Evolutionary conservation across 73 alveolate genomes (phyloP), one percentile per base, ranked within the genome.

Genomic region (Paramecium caudatum): DNA sequence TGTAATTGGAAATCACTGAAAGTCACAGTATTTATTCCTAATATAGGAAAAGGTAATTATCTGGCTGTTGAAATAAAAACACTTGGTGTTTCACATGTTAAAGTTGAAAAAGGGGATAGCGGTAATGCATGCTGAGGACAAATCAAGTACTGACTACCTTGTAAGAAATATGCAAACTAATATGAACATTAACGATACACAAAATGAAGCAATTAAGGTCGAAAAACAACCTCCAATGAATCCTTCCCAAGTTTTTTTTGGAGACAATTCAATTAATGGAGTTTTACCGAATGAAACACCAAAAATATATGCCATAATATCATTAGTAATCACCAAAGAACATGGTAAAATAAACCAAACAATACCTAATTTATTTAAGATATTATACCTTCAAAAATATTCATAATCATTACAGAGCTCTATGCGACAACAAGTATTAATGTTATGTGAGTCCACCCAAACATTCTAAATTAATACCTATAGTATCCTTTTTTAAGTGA

Each of bases 161-260:
- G 61, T 25, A 96, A 37, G 33, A 86, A 80, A 39, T 90, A 91
- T 7, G 95, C 90, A 46, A 91, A 32, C 93, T 91, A 61, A 46
- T 45, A 1, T 17, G 17, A 48, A 6, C 1, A 33, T 0, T 7
- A 50, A 5, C 3, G 0, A 19, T 90, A 70, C 90, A 39, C 81
- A 36, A 36, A 70, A 21, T 8, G 94, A 81, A 21, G 90, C 82
- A 47, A 90, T 32, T 47, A 70, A 55, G 9, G 94, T 62, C 69
- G 90, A 39, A 74, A 62, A 81, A 49, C 91, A 47, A 69, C 95
- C 94, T 17, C 99, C 99, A 4, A 96, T 95, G 82, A 97, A 98
- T 12, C 99, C 99, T 95, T 98, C 99, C 99, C 99, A 96, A 10
- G 99, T 98, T 93, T 98, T 98, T 62, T 97, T 98, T 9, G 99